These are phyloP conservation scores for Oryza australiensis DNA, from an alignment of 176 grass and related monocot species.

Conservation along the genomic window DNA sequence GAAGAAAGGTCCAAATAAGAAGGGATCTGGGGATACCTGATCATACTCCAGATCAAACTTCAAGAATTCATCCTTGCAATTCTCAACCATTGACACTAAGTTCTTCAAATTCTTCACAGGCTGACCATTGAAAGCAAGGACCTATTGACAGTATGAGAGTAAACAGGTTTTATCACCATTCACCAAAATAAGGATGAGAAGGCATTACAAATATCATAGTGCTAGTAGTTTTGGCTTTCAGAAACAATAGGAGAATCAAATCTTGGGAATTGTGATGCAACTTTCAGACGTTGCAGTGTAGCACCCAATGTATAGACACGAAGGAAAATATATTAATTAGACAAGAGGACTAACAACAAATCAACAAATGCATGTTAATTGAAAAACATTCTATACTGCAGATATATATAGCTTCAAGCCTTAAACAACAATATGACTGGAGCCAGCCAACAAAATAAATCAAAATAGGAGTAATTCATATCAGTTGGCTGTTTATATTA, in stretches of 20 bases:
- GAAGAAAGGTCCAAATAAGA: background rate
- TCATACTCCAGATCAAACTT: conserved; percentile 97
- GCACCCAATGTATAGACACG: background rate
- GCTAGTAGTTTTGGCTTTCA: background rate
- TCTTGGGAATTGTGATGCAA: background rate
- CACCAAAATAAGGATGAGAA: background rate
- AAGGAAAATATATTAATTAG: conserved; percentile 25
- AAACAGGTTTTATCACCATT: conserved; percentile 12
- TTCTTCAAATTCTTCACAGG: conserved; percentile 92
- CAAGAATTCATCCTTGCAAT: conserved; percentile 85
- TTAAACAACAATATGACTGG: background rate
- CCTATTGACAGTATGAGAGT: conserved; percentile 40
- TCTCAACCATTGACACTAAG: conserved; percentile 77
- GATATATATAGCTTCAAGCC: background rate
- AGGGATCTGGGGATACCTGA: conserved; percentile 56
- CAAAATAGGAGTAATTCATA: background rate
- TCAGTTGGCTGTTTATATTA: background rate
- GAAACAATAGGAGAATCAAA: background rate
- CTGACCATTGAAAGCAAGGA: conserved; percentile 79
- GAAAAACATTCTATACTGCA: background rate
- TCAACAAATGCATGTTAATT: background rate
- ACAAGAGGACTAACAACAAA: background rate
- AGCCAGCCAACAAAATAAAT: background rate
- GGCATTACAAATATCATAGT: background rate
- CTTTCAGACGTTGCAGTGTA: background rate